These are phyloP conservation scores for Diplotaxis tenuifolia DNA, from an alignment of 345 rosid species.

Conservation along the genomic window DNA sequence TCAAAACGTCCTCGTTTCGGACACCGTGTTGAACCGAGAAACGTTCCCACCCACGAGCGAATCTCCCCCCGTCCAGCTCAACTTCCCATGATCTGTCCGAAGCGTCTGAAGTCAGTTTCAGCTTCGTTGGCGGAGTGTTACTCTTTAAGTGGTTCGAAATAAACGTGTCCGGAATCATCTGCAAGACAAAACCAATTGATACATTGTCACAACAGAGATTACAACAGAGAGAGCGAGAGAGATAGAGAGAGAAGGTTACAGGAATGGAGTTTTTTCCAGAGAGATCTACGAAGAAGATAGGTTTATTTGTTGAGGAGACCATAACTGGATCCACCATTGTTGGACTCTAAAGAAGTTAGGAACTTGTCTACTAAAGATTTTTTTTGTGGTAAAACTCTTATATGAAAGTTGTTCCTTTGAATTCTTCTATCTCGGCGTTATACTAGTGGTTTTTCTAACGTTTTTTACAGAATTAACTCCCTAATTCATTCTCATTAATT, in stretches of 20 bases:
- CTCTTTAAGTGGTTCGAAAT: conserved; percentile 8
- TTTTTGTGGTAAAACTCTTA: no score
- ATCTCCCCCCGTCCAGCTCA: conserved; percentile 12
- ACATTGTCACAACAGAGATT: neutral
- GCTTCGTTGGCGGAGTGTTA: neutral
- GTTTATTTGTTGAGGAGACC: neutral
- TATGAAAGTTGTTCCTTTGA: neutral
- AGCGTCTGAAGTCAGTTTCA: conserved; percentile 24
- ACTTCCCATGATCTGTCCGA: conserved; percentile 29
- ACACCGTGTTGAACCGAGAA: conserved; percentile 19
- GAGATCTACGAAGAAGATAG: conserved; percentile 14
- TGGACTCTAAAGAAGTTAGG: neutral
- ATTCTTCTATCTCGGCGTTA: neutral
- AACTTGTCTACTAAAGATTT: no score
- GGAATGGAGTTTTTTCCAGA: conserved; percentile 28
- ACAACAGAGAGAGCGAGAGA: neutral
- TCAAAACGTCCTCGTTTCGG: conserved; percentile 26
- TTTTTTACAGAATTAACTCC: neutral
- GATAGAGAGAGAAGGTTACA: conserved; percentile 8
- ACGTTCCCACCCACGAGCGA: conserved; percentile 21
- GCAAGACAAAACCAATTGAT: conserved; percentile 1
- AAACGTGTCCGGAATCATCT: conserved; percentile 30
- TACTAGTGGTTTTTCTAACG: neutral
- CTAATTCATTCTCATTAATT: neutral
- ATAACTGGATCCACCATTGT: conserved; percentile 17